Evolutionary conservation across 768 basidiomycete genomes (phyloP), one percentile per base, ranked within the genome.

Genomic region (Crepidotus variabilis): DNA sequence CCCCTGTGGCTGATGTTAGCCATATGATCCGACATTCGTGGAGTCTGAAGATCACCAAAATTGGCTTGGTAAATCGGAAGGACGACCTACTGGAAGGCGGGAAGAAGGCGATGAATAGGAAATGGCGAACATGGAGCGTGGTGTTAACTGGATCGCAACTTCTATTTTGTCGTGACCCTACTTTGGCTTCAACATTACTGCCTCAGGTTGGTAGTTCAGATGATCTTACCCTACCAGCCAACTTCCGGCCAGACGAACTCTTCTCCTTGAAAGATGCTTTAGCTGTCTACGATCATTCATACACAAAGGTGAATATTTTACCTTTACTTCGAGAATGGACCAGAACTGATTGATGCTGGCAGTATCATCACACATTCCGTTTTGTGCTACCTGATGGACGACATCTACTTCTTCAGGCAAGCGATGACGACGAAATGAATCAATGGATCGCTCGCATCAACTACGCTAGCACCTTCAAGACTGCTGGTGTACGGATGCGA

Each of bases 401-500:
- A 0, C 90, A 93, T 61, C 83, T 88, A 57, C 81, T 98, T 35
- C 77, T 98, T 18, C 92, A 93, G 65, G 81, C 90, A 6, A 65
- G 76, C 11, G 78, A 82, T 63, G 85, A 87, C 57, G 69, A 74
- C 46, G 91, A 94, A 56, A 80, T 92, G 75, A 88, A 94, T 63
- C 83, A 87, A 60, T 99, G 97, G 97, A 86, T 98, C 59, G 80
- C 88, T 13, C 78, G 80, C 32, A 93, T 98, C 66, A 99, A 99
- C 71, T 98, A 97, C 67, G 94, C 94, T 2, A 88, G 92, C 57
- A 78, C 92, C 5, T 98, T 97, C 82, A 94, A 88, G 72, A 85
- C 92, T 1, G 80, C 86, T 14, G 88, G 88, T 9, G 77, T 98
- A 35, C 79, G 84, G 47, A 93, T 97, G 83, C 84, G 94, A 20